These are phyloP conservation scores for Prunella vulgaris DNA, from an alignment of 257 asterid species.

Conservation along the genomic window DNA sequence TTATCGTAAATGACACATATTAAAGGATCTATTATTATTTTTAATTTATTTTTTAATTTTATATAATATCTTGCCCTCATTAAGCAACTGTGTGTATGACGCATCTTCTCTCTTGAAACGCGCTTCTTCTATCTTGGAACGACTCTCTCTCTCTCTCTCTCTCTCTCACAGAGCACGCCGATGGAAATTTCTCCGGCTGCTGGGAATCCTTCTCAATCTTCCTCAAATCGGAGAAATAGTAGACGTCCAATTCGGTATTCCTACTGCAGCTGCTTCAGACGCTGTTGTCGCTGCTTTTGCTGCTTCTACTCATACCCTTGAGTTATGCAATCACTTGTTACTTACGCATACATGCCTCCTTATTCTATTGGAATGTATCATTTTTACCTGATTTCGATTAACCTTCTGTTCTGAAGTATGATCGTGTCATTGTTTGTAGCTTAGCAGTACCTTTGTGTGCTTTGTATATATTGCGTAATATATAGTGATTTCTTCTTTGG, in stretches of 20 bases:
- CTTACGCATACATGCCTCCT: not conserved
- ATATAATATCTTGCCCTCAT: no score
- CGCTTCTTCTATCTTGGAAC: not conserved
- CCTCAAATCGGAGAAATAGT: slow-evolving; percentile 25
- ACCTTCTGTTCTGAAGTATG: not conserved
- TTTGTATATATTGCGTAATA: not conserved
- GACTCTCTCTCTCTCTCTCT: not conserved
- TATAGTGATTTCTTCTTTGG: not conserved
- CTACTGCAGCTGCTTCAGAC: slow-evolving; percentile 46
- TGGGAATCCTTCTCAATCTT: slow-evolving; percentile 18
- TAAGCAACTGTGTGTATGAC: no score
- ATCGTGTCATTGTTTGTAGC: not conserved
- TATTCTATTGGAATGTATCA: not conserved
- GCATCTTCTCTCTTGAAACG: not conserved
- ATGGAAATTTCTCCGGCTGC: slow-evolving; percentile 29
- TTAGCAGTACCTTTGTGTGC: not conserved
- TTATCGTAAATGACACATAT: no score
- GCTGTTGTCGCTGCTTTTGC: slow-evolving; percentile 61
- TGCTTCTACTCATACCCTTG: slow-evolving; percentile 45
- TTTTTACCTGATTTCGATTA: not conserved
- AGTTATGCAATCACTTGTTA: not conserved
- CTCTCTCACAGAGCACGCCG: not conserved
- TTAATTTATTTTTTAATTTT: no score
- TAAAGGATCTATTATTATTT: no score
- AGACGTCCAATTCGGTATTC: slow-evolving; percentile 31